Percentiles rank a stretch among this genome's conserved stretches.
phyloP scores from a whole-genome alignment of 2,329 filamentous ascomycete genomes.

The Cladosporium sp. region DNA sequence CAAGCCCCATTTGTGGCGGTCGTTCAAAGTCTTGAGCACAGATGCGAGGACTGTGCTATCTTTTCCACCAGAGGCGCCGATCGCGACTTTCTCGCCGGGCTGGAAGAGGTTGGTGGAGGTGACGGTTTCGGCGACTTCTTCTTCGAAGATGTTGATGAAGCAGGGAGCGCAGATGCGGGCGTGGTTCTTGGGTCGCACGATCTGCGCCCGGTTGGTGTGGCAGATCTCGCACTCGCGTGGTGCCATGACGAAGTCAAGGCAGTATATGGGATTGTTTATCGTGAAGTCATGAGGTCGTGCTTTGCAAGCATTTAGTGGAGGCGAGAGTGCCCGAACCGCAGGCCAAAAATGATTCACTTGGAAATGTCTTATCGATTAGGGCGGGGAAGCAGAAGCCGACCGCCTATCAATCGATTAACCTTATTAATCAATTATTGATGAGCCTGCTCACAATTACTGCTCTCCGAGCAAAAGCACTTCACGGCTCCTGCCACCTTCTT shows the following conservation, averaged over 20 bases:
- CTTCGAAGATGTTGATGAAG: constrained; percentile 83
- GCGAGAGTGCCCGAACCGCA: not conserved
- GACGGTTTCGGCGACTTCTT: constrained; percentile 92
- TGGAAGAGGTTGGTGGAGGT: constrained; percentile 74
- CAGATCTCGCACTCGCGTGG: constrained; percentile 74
- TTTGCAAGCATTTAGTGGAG: not conserved
- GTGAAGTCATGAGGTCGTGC: constrained; percentile 8
- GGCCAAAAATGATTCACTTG: constrained; percentile 10
- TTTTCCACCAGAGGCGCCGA: constrained; percentile 94
- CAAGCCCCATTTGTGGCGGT: constrained; percentile 79
- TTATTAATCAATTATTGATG: not conserved
- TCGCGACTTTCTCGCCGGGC: constrained; percentile 80
- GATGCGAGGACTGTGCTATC: constrained; percentile 95
- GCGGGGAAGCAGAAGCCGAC: not conserved
- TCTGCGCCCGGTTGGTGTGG: constrained; percentile 71
- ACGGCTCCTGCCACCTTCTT: too few species aligned
- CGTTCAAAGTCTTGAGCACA: constrained; percentile 90
- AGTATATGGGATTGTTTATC: not conserved
- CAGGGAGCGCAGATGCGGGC: constrained; percentile 88
- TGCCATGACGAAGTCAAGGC: constrained; percentile 55
- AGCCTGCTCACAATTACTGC: not conserved
- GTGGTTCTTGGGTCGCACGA: constrained; percentile 91
- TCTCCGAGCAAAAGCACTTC: too few species aligned
- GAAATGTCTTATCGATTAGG: constrained; percentile 3
- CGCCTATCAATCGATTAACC: not conserved